These are phyloP conservation scores for Zoysia pacifica DNA, from an alignment of 176 grass and related monocot species.

Conservation along the genomic window DNA sequence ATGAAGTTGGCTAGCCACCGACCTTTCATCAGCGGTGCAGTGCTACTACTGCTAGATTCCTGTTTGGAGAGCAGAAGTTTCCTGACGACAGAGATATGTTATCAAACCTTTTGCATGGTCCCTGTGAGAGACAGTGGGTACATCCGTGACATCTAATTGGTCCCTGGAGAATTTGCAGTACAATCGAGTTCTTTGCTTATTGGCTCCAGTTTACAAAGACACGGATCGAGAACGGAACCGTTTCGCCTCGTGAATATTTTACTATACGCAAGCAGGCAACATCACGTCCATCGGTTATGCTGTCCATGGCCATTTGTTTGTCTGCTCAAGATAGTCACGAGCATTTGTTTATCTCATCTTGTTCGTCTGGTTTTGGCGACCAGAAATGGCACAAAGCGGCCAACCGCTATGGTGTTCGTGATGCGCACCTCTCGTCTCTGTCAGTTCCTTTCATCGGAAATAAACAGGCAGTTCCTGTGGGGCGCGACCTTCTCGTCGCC, in stretches of 20 bases:
- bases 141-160: conserved; percentile 4
- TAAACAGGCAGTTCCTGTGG: neutral
- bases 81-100: conserved; percentile 24
- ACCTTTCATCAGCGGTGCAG: neutral
- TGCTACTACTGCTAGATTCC: neutral
- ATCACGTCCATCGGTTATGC: conserved; percentile 2
- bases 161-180: neutral
- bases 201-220: neutral
- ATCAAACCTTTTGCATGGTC: conserved; percentile 1
- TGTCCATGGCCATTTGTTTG: conserved; percentile 25
- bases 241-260: neutral
- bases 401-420: conserved; percentile 19
- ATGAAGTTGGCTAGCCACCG: conserved; percentile 45
- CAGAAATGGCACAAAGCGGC: conserved; percentile 15
- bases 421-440: neutral
- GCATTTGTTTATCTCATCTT: conserved; percentile 46
- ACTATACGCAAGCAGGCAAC: neutral
- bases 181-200: neutral
- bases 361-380: conserved; percentile 4
- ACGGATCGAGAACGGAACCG: neutral
- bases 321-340: neutral
- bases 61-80: conserved; percentile 12
- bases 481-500: conserved; percentile 15
- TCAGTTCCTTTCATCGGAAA: conserved; percentile 3
- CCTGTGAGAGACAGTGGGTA: conserved; percentile 7